Evolutionary conservation across 768 basidiomycete species (phyloP).

Genomic region (Sarcomyxa edulis): DNA sequence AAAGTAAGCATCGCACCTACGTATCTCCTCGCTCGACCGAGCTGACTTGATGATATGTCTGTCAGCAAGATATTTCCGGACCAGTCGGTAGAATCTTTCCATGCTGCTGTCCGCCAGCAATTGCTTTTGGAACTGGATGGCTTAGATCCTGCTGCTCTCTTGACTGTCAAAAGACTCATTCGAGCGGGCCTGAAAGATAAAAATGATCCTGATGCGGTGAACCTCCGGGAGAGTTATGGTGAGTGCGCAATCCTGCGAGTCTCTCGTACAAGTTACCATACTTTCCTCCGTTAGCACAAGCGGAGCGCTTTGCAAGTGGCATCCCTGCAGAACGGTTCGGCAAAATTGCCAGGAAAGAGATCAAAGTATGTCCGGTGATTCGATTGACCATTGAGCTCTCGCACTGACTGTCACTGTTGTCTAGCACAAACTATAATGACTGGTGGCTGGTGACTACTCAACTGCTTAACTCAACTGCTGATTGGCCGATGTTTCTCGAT

Average conservation of each 20-base stretch:
- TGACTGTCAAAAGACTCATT: slow-evolving; percentile 49
- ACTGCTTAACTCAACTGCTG: background rate
- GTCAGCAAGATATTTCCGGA: slow-evolving; percentile 55
- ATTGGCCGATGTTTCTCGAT: too few species aligned
- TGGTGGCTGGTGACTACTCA: too few species aligned
- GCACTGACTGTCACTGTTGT: too few species aligned
- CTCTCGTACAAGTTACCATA: background rate
- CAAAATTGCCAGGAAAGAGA: slow-evolving; percentile 56
- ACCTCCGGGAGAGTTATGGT: slow-evolving; percentile 65
- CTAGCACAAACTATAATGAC: too few species aligned
- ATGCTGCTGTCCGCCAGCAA: slow-evolving; percentile 41
- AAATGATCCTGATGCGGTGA: slow-evolving; percentile 58
- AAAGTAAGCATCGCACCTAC: slow-evolving; percentile 40
- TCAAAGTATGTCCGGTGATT: too few species aligned
- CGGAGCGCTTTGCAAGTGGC: slow-evolving; percentile 57
- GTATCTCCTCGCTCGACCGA: background rate
- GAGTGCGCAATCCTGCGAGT: slow-evolving; percentile 8
- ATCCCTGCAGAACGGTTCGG: slow-evolving; percentile 48
- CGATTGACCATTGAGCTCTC: too few species aligned
- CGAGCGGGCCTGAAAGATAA: slow-evolving; percentile 53
- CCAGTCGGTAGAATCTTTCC: slow-evolving; percentile 47
- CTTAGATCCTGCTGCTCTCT: slow-evolving; percentile 50
- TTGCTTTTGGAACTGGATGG: slow-evolving; percentile 51
- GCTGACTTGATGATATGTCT: slow-evolving; percentile 4
- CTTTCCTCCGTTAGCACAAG: slow-evolving; percentile 40